phyloP scores from a whole-genome alignment of 768 basidiomycete species.

The Fistulinella prunicolor region DNA sequence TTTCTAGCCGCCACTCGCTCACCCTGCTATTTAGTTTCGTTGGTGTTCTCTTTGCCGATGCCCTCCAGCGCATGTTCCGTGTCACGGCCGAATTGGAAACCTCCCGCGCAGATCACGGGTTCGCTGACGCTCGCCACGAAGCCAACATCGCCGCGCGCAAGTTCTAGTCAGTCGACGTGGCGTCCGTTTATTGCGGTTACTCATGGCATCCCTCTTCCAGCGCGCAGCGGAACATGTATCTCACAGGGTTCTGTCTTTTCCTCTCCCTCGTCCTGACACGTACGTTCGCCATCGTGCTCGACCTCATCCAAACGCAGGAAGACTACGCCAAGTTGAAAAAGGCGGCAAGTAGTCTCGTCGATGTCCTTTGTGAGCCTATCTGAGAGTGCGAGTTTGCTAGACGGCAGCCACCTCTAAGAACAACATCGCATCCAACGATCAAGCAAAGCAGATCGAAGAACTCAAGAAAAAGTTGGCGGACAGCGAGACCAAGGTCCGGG shows the following conservation, averaged over 20 bases:
- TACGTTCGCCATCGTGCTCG: conserved; percentile 88
- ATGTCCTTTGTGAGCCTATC: neutral
- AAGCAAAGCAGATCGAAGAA: conserved; percentile 49
- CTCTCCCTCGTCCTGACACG: conserved; percentile 92
- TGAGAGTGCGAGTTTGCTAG: conserved; percentile 21
- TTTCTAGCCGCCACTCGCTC: conserved; percentile 1
- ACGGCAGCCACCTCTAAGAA: conserved; percentile 33
- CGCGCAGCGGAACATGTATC: conserved; percentile 86
- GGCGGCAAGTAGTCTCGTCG: conserved; percentile 28
- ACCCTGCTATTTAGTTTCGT: conserved; percentile 57
- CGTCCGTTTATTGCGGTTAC: neutral
- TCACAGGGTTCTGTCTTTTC: conserved; percentile 93
- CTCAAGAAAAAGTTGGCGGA: conserved; percentile 66
- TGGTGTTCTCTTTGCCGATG: conserved; percentile 84
- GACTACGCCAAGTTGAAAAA: conserved; percentile 82
- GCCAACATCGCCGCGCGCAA: conserved; percentile 89
- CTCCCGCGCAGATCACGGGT: conserved; percentile 53
- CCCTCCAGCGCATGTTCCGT: conserved; percentile 89
- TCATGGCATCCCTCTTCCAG: conserved; percentile 35
- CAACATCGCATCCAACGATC: conserved; percentile 19
- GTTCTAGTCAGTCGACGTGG: conserved; percentile 67
- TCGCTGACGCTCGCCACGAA: conserved; percentile 69
- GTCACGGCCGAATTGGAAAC: conserved; percentile 68
- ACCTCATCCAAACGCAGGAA: conserved; percentile 88
- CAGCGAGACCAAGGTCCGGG: conserved; percentile 55